phyloP scores from a whole-genome alignment of 208 protist genomes.

The Leishmania gerbilli region DNA sequence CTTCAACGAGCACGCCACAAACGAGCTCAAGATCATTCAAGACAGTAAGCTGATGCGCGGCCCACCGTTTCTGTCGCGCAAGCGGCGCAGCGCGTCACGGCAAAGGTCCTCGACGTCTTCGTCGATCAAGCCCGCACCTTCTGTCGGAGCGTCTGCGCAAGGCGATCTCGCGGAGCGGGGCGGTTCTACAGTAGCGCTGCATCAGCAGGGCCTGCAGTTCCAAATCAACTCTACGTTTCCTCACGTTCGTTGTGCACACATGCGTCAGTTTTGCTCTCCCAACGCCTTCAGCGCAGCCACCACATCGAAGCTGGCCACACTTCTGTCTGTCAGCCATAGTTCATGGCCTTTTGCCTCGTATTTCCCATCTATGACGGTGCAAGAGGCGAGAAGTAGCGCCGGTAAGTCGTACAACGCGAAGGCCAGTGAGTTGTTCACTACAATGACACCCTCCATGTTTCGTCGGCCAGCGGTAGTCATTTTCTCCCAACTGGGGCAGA shows the following conservation, averaged over 20 bases:
- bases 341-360: constrained; percentile 35
- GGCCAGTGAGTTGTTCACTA: constrained; percentile 52
- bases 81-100: constrained; percentile 12
- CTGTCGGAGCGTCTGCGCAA: not conserved
- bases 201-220: constrained; percentile 29
- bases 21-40: constrained; percentile 89
- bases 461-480: constrained; percentile 80
- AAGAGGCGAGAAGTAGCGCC: not conserved
- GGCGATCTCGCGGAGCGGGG: not conserved
- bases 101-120: not conserved
- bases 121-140: not conserved
- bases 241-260: constrained; percentile 45
- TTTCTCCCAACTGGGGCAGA: constrained; percentile 84
- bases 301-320: not conserved
- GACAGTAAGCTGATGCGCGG: constrained; percentile 90
- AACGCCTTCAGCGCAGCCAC: not conserved
- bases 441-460: constrained; percentile 55
- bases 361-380: constrained; percentile 8
- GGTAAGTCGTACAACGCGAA: constrained; percentile 39
- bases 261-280: constrained; percentile 57
- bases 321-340: constrained; percentile 23
- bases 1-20: constrained; percentile 90
- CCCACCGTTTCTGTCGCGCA: constrained; percentile 61
- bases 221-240: constrained; percentile 59
- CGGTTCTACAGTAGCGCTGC: not conserved